Evolutionary conservation across 495 filamentous ascomycete genomes (phyloP), one percentile per base, ranked within the genome.

Genomic region (Trichoderma virens): DNA sequence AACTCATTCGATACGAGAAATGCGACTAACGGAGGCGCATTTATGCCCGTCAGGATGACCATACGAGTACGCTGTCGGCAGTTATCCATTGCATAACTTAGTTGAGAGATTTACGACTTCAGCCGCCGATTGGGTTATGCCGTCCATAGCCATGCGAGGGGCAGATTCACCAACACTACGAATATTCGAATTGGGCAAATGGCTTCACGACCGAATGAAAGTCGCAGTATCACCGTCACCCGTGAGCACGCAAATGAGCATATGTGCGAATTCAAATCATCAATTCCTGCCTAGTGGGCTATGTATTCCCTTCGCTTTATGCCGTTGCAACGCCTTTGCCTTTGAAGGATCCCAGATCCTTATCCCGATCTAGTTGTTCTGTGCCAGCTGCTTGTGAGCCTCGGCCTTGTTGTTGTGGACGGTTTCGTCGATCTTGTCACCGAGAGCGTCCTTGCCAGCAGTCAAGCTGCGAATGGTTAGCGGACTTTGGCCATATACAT

Each of bases 391-490:
- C 78, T 79, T 80, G 78, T 80, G 74, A 69, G 74, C 70, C 43
- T 78, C 75, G 66, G 76, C 76, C 65, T 76, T 74, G 70, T 71
- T 75, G 68, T 78, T 72, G 71, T 83, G 72, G 71, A 72, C 74
- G 62, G 71, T 72, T 73, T 83, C 74, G 64, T 83, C 73, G 20
- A 78, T 56, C 78, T 82, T 83, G 74, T 82, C 78, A 45, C 71
- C 70, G 32, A 78, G 64, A 47, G 78, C 78, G 65, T 83, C 80
- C 73, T 82, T 83, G 62, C 75, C 77, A 35, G 80, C 80, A 38
- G 73, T 70, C 64, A 75, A 74, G 63, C 73, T 75, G 64, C 20
- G 51, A 60, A 27, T 3, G 7, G 16, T 64, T 56, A 41, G 30
- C 41, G 8, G 31, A 54, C 16, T 32, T 23, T 14, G 34, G 23